Percentiles rank a stretch among this genome's conserved stretches.
Evolutionary conservation across 2,329 filamentous ascomycete genomes (phyloP).

Genomic region (Fusarium sp.): DNA sequence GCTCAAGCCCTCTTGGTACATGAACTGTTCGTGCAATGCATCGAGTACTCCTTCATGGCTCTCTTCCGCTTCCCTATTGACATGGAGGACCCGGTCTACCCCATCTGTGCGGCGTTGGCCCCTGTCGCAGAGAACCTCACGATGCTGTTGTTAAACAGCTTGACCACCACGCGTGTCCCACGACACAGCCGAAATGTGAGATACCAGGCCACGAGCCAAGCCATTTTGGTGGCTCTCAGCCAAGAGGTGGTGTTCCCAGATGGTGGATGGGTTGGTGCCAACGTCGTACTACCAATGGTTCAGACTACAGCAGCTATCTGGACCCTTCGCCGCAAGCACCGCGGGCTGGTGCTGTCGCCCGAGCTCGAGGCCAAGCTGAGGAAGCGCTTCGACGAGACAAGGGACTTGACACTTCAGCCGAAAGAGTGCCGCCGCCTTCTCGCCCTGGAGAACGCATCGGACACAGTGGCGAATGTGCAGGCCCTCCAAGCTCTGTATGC

Average conservation of each 20-base stretch:
- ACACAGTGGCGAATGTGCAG: background rate
- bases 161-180: too few species aligned
- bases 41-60: too few species aligned
- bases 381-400: background rate
- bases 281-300: background rate
- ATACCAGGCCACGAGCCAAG: background rate
- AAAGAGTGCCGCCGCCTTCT: background rate
- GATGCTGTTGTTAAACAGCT: too few species aligned
- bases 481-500: background rate
- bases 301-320: background rate
- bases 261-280: background rate
- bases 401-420: background rate
- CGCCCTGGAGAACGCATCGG: background rate
- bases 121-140: too few species aligned
- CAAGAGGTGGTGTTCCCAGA: background rate
- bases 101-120: too few species aligned
- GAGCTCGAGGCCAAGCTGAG: background rate
- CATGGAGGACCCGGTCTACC: too few species aligned
- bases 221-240: background rate
- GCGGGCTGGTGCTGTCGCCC: background rate
- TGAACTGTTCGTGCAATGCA: too few species aligned
- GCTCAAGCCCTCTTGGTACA: too few species aligned
- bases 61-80: background rate
- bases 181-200: background rate
- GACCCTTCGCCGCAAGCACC: background rate